Percentiles rank a stretch among this genome's conserved stretches.
Evolutionary conservation across 306 rosid genomes (phyloP).

Genomic region (Sophora flavescens): DNA sequence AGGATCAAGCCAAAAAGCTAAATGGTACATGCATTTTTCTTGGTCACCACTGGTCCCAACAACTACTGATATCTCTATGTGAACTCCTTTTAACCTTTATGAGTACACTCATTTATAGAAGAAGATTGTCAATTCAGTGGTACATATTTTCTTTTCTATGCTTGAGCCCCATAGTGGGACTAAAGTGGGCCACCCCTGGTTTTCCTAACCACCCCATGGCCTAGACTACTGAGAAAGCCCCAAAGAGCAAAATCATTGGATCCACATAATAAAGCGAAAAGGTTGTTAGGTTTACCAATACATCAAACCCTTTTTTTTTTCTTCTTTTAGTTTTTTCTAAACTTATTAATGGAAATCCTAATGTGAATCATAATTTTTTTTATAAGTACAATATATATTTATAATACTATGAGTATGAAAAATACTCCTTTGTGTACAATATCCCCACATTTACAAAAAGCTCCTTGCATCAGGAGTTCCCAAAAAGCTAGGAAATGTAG

Average conservation of each 20-base stretch:
- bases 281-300: slow-evolving; percentile 54
- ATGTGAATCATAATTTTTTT: slow-evolving; percentile 50
- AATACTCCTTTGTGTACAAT: too few species aligned
- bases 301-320: slow-evolving; percentile 11
- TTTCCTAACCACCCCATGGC: slow-evolving; percentile 43
- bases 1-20: slow-evolving; percentile 39
- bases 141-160: slow-evolving; percentile 32
- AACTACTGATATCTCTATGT: slow-evolving; percentile 2
- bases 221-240: slow-evolving; percentile 34
- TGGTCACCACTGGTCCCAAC: slow-evolving; percentile 62
- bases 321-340: slow-evolving; percentile 15
- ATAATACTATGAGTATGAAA: too few species aligned
- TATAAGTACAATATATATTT: too few species aligned
- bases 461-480: too few species aligned
- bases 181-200: slow-evolving; percentile 44
- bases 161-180: slow-evolving; percentile 49
- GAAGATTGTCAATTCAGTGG: slow-evolving; percentile 46
- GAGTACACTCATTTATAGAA: slow-evolving; percentile 46
- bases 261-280: slow-evolving; percentile 64
- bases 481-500: too few species aligned
- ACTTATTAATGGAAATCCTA: slow-evolving; percentile 52
- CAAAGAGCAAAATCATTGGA: slow-evolving; percentile 68
- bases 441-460: too few species aligned
- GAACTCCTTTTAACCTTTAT: slow-evolving; percentile 48
- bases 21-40: slow-evolving; percentile 35